Base-by-base conservation (phyloP, 192 early-diverging fungal genomes). In the Polychytrium aggregatum region DNA sequence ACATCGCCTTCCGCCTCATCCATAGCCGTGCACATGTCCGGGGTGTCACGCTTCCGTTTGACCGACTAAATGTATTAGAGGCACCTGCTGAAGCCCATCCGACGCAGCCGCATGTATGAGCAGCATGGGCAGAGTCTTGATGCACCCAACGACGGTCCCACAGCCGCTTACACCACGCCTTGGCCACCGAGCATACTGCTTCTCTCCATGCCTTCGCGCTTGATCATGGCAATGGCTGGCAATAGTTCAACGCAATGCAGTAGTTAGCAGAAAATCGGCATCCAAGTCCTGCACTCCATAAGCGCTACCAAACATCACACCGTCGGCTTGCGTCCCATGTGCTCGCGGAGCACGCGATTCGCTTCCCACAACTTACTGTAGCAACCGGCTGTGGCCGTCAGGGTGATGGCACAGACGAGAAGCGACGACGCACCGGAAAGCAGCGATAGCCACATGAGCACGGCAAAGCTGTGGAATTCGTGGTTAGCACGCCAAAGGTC, bases 391-490 rank as follows among this genome's bases (percentile, higher is more conserved):
- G 59, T 58, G 28, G 53, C 14, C n/a, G 54, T 54, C 20, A 61
- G 44, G 13, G 47, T 50, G 11, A 70, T 50, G 10, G 68, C 68
- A 7, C 53, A 46, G 31, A 64, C 37, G 25, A 71, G 0, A 13
- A 71, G 49, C 26, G 51, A 53, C 0, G 56, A 50, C 0, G 61
- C 50, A 1, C 9, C 27, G 44, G 46, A 40, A 9, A 68, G 33
- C n/a, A 71, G 47, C 3, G 57, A 61, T 7, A 71, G 43, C 69
- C 69, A 71, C 31, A 68, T 63, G 25, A 64, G 27, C 14, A 54
- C 58, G 3, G 62, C 55, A 31, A 71, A 67, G 29, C 57, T 59
- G 35, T 2, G 10, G 8, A 27, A 1, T 17, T n/a, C n/a, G n/a
- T n/a, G n/a, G n/a, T n/a, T n/a, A n/a, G n/a, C n/a, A n/a, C n/a